A percentile compares a stretch with the other conserved stretches of the same genome.
phyloP scores from a whole-genome alignment of 371 early-diverging fungal genomes.

The Batrachochytrium dendrobatidis region DNA sequence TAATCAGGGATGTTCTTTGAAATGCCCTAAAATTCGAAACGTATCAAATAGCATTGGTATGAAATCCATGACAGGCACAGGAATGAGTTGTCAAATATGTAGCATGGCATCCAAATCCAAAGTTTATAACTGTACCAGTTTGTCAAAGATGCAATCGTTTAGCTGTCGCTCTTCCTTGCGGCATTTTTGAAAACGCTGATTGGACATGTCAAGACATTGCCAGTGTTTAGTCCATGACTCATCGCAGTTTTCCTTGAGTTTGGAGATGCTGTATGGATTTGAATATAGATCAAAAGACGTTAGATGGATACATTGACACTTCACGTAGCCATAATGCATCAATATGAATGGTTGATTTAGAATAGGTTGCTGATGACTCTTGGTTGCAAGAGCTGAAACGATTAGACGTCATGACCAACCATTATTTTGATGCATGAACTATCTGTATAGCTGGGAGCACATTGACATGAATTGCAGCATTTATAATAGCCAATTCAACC shows the following conservation, averaged over 20 bases:
- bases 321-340: too few relatives aligned
- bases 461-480: too few relatives aligned
- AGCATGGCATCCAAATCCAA: not conserved
- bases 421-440: too few relatives aligned
- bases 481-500: too few relatives aligned
- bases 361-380: too few relatives aligned
- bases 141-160: conserved; percentile 85
- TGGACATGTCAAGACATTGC: conserved; percentile 85
- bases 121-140: conserved; percentile 54
- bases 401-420: too few relatives aligned
- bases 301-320: too few relatives aligned
- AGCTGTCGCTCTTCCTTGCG: conserved; percentile 71
- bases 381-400: too few relatives aligned
- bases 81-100: not conserved
- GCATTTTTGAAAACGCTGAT: conserved; percentile 79
- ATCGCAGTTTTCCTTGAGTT: conserved; percentile 85
- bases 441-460: too few relatives aligned
- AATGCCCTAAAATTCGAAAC: conserved; percentile 45
- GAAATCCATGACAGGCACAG: not conserved
- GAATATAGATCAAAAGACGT: too few relatives aligned
- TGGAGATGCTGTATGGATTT: conserved; percentile 53
- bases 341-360: too few relatives aligned
- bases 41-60: not conserved
- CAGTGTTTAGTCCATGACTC: conserved; percentile 84
- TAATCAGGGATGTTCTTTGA: conserved; percentile 74